These are phyloP conservation scores for Austroboletus niveus DNA, from an alignment of 1,284 basidiomycete genomes.

Conservation along the genomic window DNA sequence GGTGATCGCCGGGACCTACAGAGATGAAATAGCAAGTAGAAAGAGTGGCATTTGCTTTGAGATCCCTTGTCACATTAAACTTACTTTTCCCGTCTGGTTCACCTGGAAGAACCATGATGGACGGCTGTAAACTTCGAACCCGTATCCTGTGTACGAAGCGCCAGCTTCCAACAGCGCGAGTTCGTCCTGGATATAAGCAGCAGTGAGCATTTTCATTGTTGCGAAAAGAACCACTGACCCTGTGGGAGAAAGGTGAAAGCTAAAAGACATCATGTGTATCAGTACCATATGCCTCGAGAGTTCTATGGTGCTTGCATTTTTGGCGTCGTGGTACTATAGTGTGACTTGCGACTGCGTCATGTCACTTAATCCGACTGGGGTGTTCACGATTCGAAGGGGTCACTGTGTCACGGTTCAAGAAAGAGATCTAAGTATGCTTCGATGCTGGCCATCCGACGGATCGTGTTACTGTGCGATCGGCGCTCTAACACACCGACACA, in stretches of 20 bases:
- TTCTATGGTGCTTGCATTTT: background rate
- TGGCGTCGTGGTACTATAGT: background rate
- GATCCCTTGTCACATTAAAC: background rate
- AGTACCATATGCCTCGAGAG: background rate
- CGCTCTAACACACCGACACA: too few relatives aligned
- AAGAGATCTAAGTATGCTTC: too few relatives aligned
- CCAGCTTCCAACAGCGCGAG: conserved; percentile 12
- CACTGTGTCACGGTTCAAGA: too few relatives aligned
- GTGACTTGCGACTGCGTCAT: background rate
- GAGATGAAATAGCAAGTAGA: background rate
- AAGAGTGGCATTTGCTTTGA: too few relatives aligned
- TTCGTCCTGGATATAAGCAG: conserved; percentile 12
- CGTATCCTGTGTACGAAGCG: conserved; percentile 1
- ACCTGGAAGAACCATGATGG: conserved; percentile 15
- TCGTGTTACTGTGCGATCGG: too few relatives aligned
- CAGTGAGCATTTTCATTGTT: background rate
- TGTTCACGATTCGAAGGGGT: too few relatives aligned
- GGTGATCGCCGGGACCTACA: background rate
- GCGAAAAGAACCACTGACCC: background rate
- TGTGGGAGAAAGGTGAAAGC: conserved; percentile 1
- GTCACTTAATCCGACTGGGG: too few relatives aligned
- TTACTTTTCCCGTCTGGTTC: conserved; percentile 16
- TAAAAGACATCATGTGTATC: background rate
- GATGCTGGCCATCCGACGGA: too few relatives aligned
- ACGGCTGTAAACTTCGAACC: conserved; percentile 11